Evolutionary conservation across 441 rosid genomes (phyloP), one percentile per base, ranked within the genome.

Genomic region (Populus hybrid): DNA sequence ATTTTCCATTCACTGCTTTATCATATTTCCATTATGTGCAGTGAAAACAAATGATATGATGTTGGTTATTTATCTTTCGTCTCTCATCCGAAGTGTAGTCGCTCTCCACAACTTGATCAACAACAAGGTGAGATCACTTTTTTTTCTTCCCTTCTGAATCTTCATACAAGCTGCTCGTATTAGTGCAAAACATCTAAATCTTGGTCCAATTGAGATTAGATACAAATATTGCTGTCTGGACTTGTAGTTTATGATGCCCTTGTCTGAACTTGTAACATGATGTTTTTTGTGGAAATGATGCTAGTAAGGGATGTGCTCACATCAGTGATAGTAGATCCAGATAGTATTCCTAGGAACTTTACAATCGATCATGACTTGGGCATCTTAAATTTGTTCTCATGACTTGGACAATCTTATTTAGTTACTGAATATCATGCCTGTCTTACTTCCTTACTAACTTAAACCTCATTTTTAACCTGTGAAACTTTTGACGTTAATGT

Each of bases 31-130:
- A 32, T 28, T 2, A 26, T 59, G 9, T 82, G 86, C 90, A 91
- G 93, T 91, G 69, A 90, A 90, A 90, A 91, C 93, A 66, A 91
- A 91, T 83, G 95, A 90, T 78, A 91, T 90, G 95, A 91, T 91
- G 95, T 73, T 91, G 83, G 95, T 91, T 57, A 90, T 87, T 74
- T 90, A 90, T 79, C 88, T 91, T n/a, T 90, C 93, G 1, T 91
- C 93, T 59, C 90, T 91, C 70, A 89, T 90, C 70, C 86, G 95
- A 74, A 89, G 93, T 75, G 91, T 90, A 42, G 85, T 91, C 64
- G 95, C 95, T 10, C 89, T 91, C 42, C 95, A 91, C 79, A 90
- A 90, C 86, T 84, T 90, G 89, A 91, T 91, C 84, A 90, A 88
- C 79, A 90, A 91, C 82, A 91, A 91, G 92, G 95, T 88, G 32